phyloP scores from a whole-genome alignment of 2,329 filamentous ascomycete species.

The Colletotrichum lupini region DNA sequence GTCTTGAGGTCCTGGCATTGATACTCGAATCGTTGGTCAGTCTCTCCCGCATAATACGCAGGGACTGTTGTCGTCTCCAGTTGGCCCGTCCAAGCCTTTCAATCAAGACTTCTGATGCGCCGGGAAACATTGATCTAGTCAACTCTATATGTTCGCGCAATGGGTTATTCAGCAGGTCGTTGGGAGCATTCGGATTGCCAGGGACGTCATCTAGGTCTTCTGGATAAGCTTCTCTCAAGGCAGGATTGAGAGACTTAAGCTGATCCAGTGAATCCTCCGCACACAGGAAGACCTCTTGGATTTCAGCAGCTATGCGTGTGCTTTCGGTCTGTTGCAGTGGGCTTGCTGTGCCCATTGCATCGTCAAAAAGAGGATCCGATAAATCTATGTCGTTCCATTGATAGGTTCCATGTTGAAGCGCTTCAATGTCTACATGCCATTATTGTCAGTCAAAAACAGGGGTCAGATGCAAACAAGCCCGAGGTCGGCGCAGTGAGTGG shows the following conservation, averaged over 20 bases:
- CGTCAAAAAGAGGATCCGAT: background rate
- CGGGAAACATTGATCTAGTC: conserved; percentile 1
- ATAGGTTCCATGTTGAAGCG: background rate
- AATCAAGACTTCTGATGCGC: background rate
- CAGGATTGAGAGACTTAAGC: background rate
- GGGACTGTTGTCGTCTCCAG: conserved; percentile 7
- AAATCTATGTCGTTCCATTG: background rate
- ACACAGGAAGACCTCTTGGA: background rate
- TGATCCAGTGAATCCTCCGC: background rate
- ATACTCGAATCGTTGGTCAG: no score
- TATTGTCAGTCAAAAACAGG: no score
- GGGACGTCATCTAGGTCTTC: background rate
- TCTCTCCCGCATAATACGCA: background rate
- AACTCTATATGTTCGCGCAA: background rate
- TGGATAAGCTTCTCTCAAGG: conserved; percentile 6
- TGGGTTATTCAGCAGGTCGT: background rate
- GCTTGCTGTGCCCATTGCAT: background rate
- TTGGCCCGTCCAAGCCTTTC: conserved; percentile 12
- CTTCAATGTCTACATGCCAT: background rate
- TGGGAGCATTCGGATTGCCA: background rate
- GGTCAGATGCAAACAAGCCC: background rate
- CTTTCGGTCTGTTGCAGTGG: background rate
- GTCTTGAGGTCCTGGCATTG: no score
- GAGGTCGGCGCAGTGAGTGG: background rate
- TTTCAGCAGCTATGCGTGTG: background rate